Evolutionary conservation across 2,329 filamentous ascomycete genomes (phyloP).

Genomic region (Xylariales sp.): DNA sequence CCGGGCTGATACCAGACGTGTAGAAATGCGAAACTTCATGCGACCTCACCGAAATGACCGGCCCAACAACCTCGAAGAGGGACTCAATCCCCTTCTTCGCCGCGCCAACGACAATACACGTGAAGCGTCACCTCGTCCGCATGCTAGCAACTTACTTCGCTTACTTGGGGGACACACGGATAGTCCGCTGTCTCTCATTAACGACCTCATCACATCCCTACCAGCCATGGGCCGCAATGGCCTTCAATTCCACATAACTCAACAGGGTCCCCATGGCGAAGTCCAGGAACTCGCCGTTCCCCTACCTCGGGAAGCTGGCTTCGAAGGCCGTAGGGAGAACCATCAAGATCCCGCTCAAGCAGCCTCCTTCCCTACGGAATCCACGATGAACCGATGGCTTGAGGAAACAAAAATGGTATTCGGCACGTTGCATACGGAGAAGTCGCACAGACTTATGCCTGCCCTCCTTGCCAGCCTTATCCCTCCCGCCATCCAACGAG

Average conservation of each 20-base stretch:
- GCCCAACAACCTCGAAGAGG: constrained; percentile 66
- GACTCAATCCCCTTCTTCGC: constrained; percentile 80
- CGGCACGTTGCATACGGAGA: constrained; percentile 62
- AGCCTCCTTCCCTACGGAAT: constrained; percentile 66
- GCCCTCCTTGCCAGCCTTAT: constrained; percentile 69
- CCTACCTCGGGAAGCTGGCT: constrained; percentile 35
- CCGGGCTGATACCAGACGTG: no score
- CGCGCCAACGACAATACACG: constrained; percentile 43
- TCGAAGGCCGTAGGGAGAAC: constrained; percentile 44
- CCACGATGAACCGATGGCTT: constrained; percentile 75
- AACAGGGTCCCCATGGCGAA: constrained; percentile 42
- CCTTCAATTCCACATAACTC: constrained; percentile 57
- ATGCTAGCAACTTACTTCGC: constrained; percentile 50
- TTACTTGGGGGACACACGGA: constrained; percentile 41
- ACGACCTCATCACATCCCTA: constrained; percentile 52
- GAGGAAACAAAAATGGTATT: constrained; percentile 89
- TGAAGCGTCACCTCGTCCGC: constrained; percentile 44
- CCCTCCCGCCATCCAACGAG: constrained; percentile 77
- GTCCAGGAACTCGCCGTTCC: constrained; percentile 44
- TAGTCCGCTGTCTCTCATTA: constrained; percentile 50
- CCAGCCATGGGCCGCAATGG: constrained; percentile 42
- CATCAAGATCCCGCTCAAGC: constrained; percentile 65
- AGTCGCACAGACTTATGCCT: constrained; percentile 61
- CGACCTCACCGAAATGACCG: constrained; percentile 49
- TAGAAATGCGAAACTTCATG: constrained; percentile 36